A percentile compares a stretch with the other conserved stretches of the same genome.
Conservation (phyloP, 2,329 filamentous ascomycete genomes). For the Trichocomaceae sp. region DNA sequence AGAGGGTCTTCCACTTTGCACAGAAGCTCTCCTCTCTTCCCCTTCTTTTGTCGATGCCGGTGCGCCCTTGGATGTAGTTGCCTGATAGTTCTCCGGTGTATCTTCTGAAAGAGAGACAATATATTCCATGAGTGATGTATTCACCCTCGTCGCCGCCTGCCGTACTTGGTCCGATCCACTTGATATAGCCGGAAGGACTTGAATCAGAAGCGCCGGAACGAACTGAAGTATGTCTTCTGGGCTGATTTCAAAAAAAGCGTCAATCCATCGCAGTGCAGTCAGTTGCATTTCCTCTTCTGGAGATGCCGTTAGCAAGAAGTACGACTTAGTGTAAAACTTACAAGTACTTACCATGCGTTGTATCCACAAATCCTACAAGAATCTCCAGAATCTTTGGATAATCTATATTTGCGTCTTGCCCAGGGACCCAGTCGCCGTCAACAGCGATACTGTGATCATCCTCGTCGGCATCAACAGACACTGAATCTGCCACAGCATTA, state of each 20-base stretch:
- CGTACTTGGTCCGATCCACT: slow-evolving; percentile 85
- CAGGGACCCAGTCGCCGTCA: slow-evolving; percentile 94
- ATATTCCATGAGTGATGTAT: slow-evolving; percentile 85
- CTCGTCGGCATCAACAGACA: slow-evolving; percentile 47
- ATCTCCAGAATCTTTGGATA: slow-evolving; percentile 89
- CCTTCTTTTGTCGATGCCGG: slow-evolving; percentile 39
- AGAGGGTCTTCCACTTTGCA: slow-evolving; percentile 24
- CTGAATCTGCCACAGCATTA: slow-evolving; percentile 48
- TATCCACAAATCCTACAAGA: slow-evolving; percentile 79
- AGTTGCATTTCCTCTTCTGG: slow-evolving; percentile 84
- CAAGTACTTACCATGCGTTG: slow-evolving; percentile 57
- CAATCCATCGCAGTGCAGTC: slow-evolving; percentile 89
- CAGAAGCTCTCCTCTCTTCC: slow-evolving; percentile 39
- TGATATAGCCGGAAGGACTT: slow-evolving; percentile 89
- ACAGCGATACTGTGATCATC: slow-evolving; percentile 50
- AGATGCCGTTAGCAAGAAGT: slow-evolving; percentile 16
- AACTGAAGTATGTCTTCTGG: slow-evolving; percentile 94
- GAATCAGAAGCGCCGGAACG: slow-evolving; percentile 82
- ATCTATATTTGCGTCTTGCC: slow-evolving; percentile 93
- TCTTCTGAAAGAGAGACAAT: slow-evolving; percentile 86
- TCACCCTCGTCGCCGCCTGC: slow-evolving; percentile 80
- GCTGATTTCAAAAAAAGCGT: slow-evolving; percentile 93
- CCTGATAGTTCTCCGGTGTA: slow-evolving; percentile 34
- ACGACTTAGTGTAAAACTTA: background rate
- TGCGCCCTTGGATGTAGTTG: slow-evolving; percentile 22